Evolutionary conservation across 768 basidiomycete genomes (phyloP).

Genomic region (Coprinellus micaceus): DNA sequence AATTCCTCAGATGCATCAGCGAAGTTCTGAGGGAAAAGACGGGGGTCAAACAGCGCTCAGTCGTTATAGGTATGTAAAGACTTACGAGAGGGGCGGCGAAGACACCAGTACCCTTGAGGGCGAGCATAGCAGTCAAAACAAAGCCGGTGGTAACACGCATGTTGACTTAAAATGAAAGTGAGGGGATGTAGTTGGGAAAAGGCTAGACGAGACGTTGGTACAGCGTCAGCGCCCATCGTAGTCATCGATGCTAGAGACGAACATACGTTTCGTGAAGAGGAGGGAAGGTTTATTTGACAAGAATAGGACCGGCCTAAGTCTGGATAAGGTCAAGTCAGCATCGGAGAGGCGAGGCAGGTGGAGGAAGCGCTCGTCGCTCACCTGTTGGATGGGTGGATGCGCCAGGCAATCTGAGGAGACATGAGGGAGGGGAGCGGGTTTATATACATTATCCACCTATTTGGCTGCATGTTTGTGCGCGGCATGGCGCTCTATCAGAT

Average conservation of each 20-base stretch:
- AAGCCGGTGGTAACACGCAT: constrained; percentile 1
- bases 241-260: background rate
- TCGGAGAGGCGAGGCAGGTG: background rate
- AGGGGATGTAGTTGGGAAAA: too few species aligned
- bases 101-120: background rate
- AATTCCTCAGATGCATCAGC: background rate
- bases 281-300: background rate
- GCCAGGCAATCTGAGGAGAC: background rate
- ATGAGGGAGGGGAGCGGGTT: background rate
- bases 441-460: background rate
- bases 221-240: background rate
- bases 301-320: constrained; percentile 1
- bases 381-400: background rate
- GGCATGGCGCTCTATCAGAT: too few species aligned
- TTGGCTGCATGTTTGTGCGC: too few species aligned
- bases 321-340: background rate
- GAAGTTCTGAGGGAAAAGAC: background rate
- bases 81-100: too few species aligned
- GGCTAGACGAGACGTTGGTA: too few species aligned
- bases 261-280: too few species aligned
- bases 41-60: too few species aligned
- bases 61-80: too few species aligned
- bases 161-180: background rate
- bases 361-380: background rate
- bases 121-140: background rate